Evolutionary conservation across 768 basidiomycete genomes (phyloP), one percentile per base, ranked within the genome.

Genomic region (Symmetrospora coprosmae): DNA sequence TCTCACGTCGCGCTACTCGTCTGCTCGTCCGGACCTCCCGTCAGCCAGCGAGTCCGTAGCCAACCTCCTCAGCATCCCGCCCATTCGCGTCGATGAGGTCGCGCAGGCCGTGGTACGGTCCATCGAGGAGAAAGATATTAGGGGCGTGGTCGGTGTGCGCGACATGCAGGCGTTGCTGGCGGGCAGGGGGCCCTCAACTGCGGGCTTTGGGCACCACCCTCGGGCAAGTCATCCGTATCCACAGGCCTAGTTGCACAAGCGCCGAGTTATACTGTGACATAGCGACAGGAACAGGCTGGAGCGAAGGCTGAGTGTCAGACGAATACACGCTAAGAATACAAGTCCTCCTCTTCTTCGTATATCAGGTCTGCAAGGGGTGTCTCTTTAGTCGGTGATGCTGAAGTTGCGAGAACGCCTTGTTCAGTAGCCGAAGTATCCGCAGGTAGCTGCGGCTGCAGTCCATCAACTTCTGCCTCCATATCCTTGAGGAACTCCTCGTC

Each of bases 31-130:
- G 60, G 51, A 39, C 62, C 66, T 63, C 73, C 69, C 64, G 60
- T 33, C 65, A 72, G 58, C 72, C 74, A 23, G 80, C 80, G 23
- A 80, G 31, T 82, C 84, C 2, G 73, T 90, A 34, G 85, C 87
- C 6, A 85, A 85, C 63, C 82, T 85, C 17, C 73, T 96, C 50
- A 78, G 79, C n/a, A 83, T 84, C 55, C 87, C 85, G 30, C 91
- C 94, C 1, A 81, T 97, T 40, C 92, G 97, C 69, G 89, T 96
- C 21, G 94, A 99, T 67, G 87, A 90, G 64, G 88, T 97, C 43
- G 94, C 85, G 2, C 81, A 83, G 66, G 87, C 89, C 0, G 78
- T 88, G 6, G 81, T 84, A 61, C 31, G 61, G n/a, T 64, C 72
- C 19, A 76, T 82, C 19, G 78, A 79, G 34, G 75, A 83, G 60